Conservation (phyloP, 306 rosid species). For the Casuarina glauca region DNA sequence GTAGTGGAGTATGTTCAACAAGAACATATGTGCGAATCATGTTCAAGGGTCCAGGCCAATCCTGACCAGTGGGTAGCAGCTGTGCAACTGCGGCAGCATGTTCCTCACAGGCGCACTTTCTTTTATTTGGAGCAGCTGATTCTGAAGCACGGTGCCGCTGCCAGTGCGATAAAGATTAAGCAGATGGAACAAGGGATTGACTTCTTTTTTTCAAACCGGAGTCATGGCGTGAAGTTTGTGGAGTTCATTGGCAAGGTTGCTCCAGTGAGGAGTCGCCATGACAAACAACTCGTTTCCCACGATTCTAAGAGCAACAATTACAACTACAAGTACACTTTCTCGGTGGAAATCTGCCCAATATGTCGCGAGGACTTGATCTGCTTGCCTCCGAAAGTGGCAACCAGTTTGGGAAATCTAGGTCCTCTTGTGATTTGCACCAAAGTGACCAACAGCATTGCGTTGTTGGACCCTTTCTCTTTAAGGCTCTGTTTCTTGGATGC, state of each 20-base stretch:
- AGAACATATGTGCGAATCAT: slow-evolving; percentile 63
- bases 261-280: slow-evolving; percentile 49
- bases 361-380: slow-evolving; percentile 76
- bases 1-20: slow-evolving; percentile 55
- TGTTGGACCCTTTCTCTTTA: slow-evolving; percentile 69
- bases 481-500: slow-evolving; percentile 64
- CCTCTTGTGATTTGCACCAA: slow-evolving; percentile 77
- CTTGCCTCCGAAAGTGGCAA: slow-evolving; percentile 60
- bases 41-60: slow-evolving; percentile 64
- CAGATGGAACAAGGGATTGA: slow-evolving; percentile 74
- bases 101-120: slow-evolving; percentile 59
- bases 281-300: slow-evolving; percentile 70
- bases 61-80: slow-evolving; percentile 76
- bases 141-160: slow-evolving; percentile 69
- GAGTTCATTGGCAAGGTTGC: slow-evolving; percentile 64
- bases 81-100: slow-evolving; percentile 73
- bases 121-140: slow-evolving; percentile 71
- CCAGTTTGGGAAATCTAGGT: slow-evolving; percentile 66
- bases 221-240: slow-evolving; percentile 64
- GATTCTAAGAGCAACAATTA: slow-evolving; percentile 63
- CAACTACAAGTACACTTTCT: slow-evolving; percentile 63
- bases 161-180: slow-evolving; percentile 57
- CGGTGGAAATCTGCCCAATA: slow-evolving; percentile 66
- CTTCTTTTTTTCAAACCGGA: slow-evolving; percentile 64
- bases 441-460: slow-evolving; percentile 62